Evolutionary conservation across 2,329 filamentous ascomycete genomes (phyloP), one percentile per base, ranked within the genome.

Genomic region (Colletotrichum lentis): DNA sequence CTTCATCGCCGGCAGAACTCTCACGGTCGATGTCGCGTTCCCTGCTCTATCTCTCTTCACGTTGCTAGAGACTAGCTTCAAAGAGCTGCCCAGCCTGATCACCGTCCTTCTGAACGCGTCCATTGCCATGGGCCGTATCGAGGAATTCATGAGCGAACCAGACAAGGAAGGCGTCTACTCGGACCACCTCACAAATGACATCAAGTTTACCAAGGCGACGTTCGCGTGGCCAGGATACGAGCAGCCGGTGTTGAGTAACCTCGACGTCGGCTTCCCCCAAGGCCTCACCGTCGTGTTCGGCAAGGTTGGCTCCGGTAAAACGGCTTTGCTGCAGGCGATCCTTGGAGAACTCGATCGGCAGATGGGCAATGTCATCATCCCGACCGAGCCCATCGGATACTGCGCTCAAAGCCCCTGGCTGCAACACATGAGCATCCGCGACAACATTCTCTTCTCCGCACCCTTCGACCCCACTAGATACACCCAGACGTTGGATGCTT

Each of bases 91-190:
- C 2, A 83, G 87, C 37, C 80, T 97, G 11, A 88, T 96, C 50
- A 93, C 91, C 0, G 86, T 90, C 0, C 80, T 95, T 5, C 85
- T 96, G 71, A 96, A 97, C 73, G 92, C 93, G 0, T 89, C 87
- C n/a, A 90, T 97, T 20, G 91, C 94, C 0, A 88, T 97, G 70
- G 88, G 86, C 10, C 90, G 94, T 71, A 93, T 97, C 22, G 91
- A 97, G 73, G 85, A 87, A 24, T 97, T 96, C 79, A 96, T 97
- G 92, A 81, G 83, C 0, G 94, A 97, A 77, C 92, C 92, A 0
- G 88, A 97, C 73, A 93, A 93, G 72, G 85, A 87, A 37, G 83
- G 85, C 35, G 76, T 77, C 3, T 80, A 81, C 4, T 73, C 78
- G 4, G 75, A 76, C 10, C 78, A 82, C 3, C 53, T 76, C 1